phyloP scores from a whole-genome alignment of 129 eudicot genomes.

The Tagetes erecta region DNA sequence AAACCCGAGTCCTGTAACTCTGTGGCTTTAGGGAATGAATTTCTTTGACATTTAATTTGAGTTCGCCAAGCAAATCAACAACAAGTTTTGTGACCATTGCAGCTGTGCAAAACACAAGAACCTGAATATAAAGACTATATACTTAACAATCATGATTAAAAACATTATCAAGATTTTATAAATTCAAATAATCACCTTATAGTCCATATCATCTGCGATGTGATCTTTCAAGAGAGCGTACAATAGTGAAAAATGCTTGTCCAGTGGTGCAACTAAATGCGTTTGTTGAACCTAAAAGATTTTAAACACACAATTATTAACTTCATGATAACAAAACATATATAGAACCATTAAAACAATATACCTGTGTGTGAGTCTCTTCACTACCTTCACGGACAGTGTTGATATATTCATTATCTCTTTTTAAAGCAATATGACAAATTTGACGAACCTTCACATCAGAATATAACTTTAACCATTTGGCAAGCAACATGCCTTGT shows the following conservation, averaged over 20 bases:
- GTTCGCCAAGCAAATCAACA: conserved; percentile 82
- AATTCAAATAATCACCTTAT: conserved; percentile 55
- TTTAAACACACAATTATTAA: background rate
- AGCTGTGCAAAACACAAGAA: conserved; percentile 96
- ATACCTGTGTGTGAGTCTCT: conserved; percentile 91
- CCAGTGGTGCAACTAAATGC: conserved; percentile 83
- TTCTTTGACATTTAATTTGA: conserved; percentile 85
- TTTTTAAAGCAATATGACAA: conserved; percentile 86
- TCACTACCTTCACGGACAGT: conserved; percentile 77
- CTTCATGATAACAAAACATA: conserved; percentile 6
- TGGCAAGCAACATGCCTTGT: background rate
- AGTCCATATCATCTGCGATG: conserved; percentile 80
- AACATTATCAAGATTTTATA: conserved; percentile 4
- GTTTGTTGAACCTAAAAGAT: conserved; percentile 76
- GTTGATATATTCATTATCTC: conserved; percentile 85
- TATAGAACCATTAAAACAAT: background rate
- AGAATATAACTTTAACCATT: conserved; percentile 9
- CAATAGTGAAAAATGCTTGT: conserved; percentile 71
- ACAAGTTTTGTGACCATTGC: conserved; percentile 91
- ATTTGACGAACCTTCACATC: conserved; percentile 81
- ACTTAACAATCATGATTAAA: background rate
- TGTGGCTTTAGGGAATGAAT: conserved; percentile 97
- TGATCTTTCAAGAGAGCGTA: conserved; percentile 81
- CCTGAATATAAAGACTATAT: conserved; percentile 41
- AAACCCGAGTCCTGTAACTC: conserved; percentile 81